Conservation (phyloP, 805 yeast species). For the Kuraishia molischiana region DNA sequence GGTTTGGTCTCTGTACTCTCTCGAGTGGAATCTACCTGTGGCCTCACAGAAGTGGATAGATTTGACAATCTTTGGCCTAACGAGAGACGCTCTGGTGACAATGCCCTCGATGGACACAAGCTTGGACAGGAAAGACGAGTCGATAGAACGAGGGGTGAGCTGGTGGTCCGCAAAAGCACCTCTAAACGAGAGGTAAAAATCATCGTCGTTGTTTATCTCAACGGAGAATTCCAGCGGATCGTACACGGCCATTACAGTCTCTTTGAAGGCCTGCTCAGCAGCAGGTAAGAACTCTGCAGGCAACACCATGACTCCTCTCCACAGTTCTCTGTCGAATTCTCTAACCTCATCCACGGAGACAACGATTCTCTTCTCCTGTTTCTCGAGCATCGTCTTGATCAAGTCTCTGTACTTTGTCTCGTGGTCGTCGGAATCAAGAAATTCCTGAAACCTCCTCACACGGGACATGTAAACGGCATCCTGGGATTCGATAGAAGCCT, state of each 20-base stretch:
- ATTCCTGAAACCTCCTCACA: conserved; percentile 81
- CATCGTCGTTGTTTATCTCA: conserved; percentile 48
- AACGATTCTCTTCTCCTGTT: conserved; percentile 54
- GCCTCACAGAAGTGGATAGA: conserved; percentile 89
- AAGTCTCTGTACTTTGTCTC: conserved; percentile 55
- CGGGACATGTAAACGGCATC: conserved; percentile 60
- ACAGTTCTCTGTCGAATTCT: conserved; percentile 68
- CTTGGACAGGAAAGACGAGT: conserved; percentile 67
- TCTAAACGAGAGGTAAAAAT: conserved; percentile 67
- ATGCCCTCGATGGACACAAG: conserved; percentile 90
- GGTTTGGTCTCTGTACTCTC: conserved; percentile 89
- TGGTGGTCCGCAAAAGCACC: conserved; percentile 90
- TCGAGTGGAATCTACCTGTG: conserved; percentile 75
- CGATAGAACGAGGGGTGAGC: conserved; percentile 80
- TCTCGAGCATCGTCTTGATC: conserved; percentile 63
- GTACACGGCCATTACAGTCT: conserved; percentile 63
- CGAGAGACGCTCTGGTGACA: conserved; percentile 86
- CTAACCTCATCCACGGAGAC: conserved; percentile 83
- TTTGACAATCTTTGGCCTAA: conserved; percentile 83
- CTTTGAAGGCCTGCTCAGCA: conserved; percentile 77
- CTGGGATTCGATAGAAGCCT: background rate
- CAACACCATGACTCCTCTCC: conserved; percentile 61
- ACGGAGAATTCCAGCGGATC: conserved; percentile 48
- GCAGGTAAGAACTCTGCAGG: conserved; percentile 90
- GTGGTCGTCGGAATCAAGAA: conserved; percentile 47